Evolutionary conservation across 192 early-diverging fungal species (phyloP).

Genomic region (Coemansia sp.): DNA sequence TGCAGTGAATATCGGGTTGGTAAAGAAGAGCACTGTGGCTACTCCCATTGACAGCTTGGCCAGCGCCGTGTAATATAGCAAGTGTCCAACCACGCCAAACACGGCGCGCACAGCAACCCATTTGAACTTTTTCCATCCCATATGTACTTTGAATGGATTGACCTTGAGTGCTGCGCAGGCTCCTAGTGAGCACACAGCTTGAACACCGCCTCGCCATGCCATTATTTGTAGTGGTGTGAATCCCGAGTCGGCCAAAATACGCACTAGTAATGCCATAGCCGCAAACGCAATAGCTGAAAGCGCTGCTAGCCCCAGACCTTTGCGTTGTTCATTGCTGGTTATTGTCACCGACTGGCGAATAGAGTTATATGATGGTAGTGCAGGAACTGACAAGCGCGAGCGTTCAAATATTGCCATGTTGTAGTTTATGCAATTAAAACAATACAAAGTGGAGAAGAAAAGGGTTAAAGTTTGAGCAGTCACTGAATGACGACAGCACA

Average conservation of each 20-base stretch:
- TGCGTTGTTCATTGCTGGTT: background rate
- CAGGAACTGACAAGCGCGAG: background rate
- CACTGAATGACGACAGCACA: too few species aligned
- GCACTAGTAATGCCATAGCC: constrained; percentile 24
- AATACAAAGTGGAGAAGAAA: background rate
- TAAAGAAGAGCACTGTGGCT: constrained; percentile 33
- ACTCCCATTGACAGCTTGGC: constrained; percentile 23
- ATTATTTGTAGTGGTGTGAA: constrained; percentile 35
- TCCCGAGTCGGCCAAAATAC: constrained; percentile 8
- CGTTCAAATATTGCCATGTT: background rate
- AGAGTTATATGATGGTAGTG: background rate
- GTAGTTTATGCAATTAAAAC: background rate
- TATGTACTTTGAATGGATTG: constrained; percentile 5
- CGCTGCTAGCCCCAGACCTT: constrained; percentile 19
- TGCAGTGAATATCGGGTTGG: constrained; percentile 33
- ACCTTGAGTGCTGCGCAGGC: constrained; percentile 5
- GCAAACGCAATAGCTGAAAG: constrained; percentile 30
- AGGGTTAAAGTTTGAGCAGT: background rate
- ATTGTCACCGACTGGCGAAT: background rate
- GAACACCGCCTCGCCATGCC: constrained; percentile 25
- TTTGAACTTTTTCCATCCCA: constrained; percentile 13
- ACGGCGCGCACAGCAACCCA: constrained; percentile 34
- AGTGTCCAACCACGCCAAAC: constrained; percentile 24
- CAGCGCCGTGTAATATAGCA: constrained; percentile 25
- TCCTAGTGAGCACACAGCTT: background rate